Evolutionary conservation across 192 early-diverging fungal species (phyloP), one percentile per base, ranked within the genome.

Genomic region (Backusella tarrabulga): DNA sequence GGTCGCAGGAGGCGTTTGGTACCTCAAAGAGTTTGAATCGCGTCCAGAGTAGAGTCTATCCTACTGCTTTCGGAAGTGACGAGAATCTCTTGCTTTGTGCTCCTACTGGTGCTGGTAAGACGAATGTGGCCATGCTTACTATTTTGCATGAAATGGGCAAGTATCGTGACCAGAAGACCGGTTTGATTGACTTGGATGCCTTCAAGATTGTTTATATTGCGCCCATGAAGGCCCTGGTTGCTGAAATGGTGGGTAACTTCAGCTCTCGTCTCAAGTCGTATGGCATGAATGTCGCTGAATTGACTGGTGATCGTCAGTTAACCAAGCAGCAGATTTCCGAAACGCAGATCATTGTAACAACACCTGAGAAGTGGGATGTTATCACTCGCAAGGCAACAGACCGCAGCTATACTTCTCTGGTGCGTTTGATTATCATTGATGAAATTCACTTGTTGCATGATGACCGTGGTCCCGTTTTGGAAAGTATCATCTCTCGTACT

Each of bases 201-300:
- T 99, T 99, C 90, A 99, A 99, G 85, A 96, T 99, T 81, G 95
- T 99, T 50, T 99, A 99, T 85, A 92, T 99, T 84, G 98, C 98
- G 14, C 98, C 98, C 17, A 99, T 99, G 98, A 99, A 99, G 79
- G 98, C 98, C 8, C 86, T 99, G 71, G 98, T 98, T n/a, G 92
- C 94, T 54, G 98, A 99, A 89, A 95, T 99, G 94, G 96, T 97
- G 8, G 93, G 91, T 21, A 96, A 96, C 79, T 97, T 99, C 80
- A 81, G 85, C 21, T 78, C 75, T 38, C 90, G 97, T 23, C 84
- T 99, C 26, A 83, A 87, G 66, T 84, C 88, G 17, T 94, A 92
- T 78, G 95, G 95, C 14, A 84, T 99, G 32, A 92, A 87, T 36
- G 97, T 99, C n/a, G 93, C 95, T 7, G 98, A 99, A 87, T 88